Percentiles rank a stretch among this genome's conserved stretches.
These are phyloP conservation scores for Exophiala mesophila DNA, from an alignment of 2,329 filamentous ascomycete genomes.

Conservation along the genomic window DNA sequence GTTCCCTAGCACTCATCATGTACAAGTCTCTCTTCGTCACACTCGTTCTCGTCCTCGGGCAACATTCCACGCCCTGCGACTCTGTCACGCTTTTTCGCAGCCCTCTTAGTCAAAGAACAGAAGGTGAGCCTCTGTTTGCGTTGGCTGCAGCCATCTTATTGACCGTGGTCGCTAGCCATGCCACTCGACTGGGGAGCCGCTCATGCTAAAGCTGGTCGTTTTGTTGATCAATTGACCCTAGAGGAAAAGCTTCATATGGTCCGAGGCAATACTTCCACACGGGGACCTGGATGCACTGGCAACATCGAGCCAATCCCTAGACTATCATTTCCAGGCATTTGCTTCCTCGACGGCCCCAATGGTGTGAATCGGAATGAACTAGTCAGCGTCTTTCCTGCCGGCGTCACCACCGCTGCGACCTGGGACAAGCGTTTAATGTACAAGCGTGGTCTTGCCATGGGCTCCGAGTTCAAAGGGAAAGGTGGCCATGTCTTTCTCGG, in stretches of 20 bases:
- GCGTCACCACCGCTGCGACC: slow-evolving; percentile 32
- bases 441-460: slow-evolving; percentile 32
- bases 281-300: slow-evolving; percentile 41
- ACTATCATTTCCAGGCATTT: slow-evolving; percentile 31
- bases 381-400: slow-evolving; percentile 26
- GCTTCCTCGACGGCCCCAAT: slow-evolving; percentile 26
- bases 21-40: no score
- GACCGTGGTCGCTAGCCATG: no score
- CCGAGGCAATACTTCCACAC: slow-evolving; percentile 9
- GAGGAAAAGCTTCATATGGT: slow-evolving; percentile 8
- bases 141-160: no score
- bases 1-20: no score
- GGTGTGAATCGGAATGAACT: slow-evolving; percentile 23
- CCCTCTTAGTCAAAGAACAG: no score
- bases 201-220: slow-evolving; percentile 2
- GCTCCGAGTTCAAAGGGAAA: slow-evolving; percentile 37
- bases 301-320: slow-evolving; percentile 31
- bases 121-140: no score
- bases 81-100: no score
- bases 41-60: no score
- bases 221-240: slow-evolving; percentile 9
- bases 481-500: slow-evolving; percentile 41
- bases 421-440: slow-evolving; percentile 36
- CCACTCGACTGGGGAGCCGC: slow-evolving; percentile 7
- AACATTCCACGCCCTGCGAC: no score